phyloP scores from a whole-genome alignment of 1,139 yeast species.

The Zygosaccharomyces pseudobailii region DNA sequence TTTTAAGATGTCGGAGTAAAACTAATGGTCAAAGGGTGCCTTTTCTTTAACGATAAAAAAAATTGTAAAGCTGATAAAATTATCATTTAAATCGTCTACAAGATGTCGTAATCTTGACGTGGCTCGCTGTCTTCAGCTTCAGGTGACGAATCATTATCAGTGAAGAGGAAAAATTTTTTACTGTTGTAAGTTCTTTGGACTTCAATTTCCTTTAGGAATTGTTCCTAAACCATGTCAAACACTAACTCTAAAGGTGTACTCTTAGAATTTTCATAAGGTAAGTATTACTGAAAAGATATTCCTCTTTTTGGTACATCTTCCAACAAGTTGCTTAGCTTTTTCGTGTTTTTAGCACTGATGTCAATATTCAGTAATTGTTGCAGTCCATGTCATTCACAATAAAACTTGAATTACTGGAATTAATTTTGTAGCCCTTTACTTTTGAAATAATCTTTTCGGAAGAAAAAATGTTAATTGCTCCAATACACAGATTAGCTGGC shows the following conservation, averaged over 20 bases:
- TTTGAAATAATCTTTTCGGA: too few relatives aligned
- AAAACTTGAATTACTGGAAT: too few relatives aligned
- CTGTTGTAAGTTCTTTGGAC: constrained; percentile 37
- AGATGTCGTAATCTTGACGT: constrained; percentile 49
- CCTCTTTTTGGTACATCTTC: constrained; percentile 30
- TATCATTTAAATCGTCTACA: constrained; percentile 54
- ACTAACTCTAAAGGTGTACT: constrained; percentile 31
- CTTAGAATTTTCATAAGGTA: constrained; percentile 29
- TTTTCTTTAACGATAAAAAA: constrained; percentile 47
- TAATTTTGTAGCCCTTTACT: too few relatives aligned
- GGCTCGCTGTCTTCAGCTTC: constrained; percentile 34
- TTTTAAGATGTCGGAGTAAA: constrained; percentile 53
- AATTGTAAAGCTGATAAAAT: constrained; percentile 54
- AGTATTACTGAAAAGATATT: constrained; percentile 19
- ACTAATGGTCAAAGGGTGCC: constrained; percentile 45
- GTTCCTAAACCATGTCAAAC: constrained; percentile 37
- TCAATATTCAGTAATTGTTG: too few relatives aligned
- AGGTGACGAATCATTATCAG: constrained; percentile 54
- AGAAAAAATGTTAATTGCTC: too few relatives aligned
- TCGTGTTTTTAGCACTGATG: constrained; percentile 40
- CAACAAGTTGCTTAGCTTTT: constrained; percentile 37
- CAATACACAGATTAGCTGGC: too few relatives aligned
- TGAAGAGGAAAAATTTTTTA: constrained; percentile 49
- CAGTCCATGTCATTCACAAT: too few relatives aligned
- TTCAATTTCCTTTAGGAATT: constrained; percentile 33